Evolutionary conservation across 139 green algal genomes (phyloP).

Genomic region (Spirogloea muscicola): DNA sequence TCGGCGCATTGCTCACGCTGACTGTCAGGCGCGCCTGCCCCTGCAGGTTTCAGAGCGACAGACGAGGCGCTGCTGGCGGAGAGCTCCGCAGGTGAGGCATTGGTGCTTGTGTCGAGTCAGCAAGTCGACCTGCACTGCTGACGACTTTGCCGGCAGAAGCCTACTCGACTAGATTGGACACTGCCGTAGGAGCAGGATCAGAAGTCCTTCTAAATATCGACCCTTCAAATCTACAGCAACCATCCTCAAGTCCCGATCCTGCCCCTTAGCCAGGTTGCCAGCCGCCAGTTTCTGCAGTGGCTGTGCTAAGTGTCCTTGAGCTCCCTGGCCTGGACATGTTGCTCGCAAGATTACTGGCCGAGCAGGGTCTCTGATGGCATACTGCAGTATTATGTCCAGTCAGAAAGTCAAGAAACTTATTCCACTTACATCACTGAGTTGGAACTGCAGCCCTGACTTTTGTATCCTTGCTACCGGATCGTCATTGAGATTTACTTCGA

Average conservation of each 20-base stretch:
- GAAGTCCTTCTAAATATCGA: neutral
- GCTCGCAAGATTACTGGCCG: no score
- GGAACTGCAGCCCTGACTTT: neutral
- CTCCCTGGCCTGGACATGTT: no score
- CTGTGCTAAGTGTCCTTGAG: no score
- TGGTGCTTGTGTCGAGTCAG: neutral
- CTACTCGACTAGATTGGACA: no score
- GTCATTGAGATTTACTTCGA: neutral
- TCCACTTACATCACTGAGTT: no score
- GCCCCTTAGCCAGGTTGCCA: no score
- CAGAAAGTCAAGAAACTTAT: no score
- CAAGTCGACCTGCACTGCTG: neutral
- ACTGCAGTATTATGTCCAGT: no score
- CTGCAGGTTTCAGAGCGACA: constrained; percentile 50
- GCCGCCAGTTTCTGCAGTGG: no score
- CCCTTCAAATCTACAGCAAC: neutral
- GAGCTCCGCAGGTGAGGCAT: constrained; percentile 26
- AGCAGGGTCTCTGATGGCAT: no score
- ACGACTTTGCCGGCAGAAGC: neutral
- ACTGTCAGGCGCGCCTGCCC: neutral
- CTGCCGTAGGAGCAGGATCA: no score
- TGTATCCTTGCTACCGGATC: neutral
- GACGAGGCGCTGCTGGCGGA: constrained; percentile 50
- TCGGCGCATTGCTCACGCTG: no score
- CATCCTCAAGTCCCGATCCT: neutral